These are phyloP conservation scores for Aspergillus sp. DNA, from an alignment of 2,329 filamentous ascomycete genomes.

Conservation along the genomic window DNA sequence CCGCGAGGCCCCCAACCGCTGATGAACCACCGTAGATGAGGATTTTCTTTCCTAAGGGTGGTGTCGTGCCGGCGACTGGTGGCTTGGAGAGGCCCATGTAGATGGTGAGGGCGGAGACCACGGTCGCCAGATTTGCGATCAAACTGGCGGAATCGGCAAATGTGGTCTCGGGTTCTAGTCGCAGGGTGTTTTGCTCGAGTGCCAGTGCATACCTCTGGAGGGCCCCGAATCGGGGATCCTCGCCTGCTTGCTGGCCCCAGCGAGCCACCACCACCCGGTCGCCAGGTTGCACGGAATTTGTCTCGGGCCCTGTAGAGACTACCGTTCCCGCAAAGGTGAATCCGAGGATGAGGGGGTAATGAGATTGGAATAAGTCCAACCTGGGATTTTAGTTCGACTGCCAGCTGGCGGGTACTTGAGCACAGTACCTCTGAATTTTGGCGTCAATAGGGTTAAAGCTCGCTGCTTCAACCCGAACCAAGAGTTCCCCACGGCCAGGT, in stretches of 20 bases:
- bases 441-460: constrained; percentile 22
- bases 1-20: constrained; percentile 6
- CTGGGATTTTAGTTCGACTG: background rate
- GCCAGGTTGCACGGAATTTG: constrained; percentile 16
- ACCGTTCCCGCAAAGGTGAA: constrained; percentile 20
- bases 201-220: constrained; percentile 24
- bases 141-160: constrained; percentile 14
- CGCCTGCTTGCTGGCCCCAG: constrained; percentile 6
- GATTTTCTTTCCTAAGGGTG: constrained; percentile 10
- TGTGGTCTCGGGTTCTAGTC: constrained; percentile 3
- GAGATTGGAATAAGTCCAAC: background rate
- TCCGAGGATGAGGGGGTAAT: constrained; percentile 21
- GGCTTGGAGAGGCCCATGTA: constrained; percentile 19
- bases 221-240: constrained; percentile 19
- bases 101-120: constrained; percentile 19
- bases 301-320: constrained; percentile 15
- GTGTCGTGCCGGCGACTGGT: background rate
- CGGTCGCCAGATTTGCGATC: constrained; percentile 24
- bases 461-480: constrained; percentile 19
- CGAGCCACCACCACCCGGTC: constrained; percentile 17
- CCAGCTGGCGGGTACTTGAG: background rate
- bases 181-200: constrained; percentile 6
- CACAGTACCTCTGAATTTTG: constrained; percentile 21
- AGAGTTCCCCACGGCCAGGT: constrained; percentile 10
- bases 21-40: constrained; percentile 17